Conservation (phyloP, 768 basidiomycete species). For the Lentinula sp. region DNA sequence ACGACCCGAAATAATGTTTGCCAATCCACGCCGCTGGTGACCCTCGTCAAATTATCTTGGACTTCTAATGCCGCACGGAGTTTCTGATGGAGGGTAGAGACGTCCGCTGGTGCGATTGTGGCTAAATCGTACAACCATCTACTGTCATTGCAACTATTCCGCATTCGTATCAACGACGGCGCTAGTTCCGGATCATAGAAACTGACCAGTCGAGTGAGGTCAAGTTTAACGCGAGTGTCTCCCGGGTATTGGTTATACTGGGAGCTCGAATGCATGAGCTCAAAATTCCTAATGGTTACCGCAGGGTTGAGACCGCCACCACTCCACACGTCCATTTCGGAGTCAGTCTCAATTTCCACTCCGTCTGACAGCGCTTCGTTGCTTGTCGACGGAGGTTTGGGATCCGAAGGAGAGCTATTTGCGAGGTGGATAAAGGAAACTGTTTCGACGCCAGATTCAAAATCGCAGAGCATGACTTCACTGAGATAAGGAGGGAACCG, state of each 20-base stretch:
- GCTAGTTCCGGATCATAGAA: not conserved
- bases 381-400: not conserved
- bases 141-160: conserved; percentile 25
- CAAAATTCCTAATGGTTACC: not conserved
- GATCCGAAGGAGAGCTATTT: not conserved
- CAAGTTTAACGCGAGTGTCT: conserved; percentile 21
- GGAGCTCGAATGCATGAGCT: not conserved
- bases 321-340: not conserved
- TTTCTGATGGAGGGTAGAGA: conserved; percentile 8
- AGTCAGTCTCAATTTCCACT: not conserved
- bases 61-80: not conserved
- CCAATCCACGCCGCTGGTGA: conserved; percentile 37
- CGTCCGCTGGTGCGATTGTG: not conserved
- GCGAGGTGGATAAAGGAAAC: conserved; percentile 33
- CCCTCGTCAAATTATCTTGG: conserved; percentile 9
- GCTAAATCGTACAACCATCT: not conserved
- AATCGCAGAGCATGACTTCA: conserved; percentile 45
- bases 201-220: not conserved
- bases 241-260: conserved; percentile 14
- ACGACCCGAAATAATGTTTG: conserved; percentile 27
- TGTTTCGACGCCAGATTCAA: conserved; percentile 30
- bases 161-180: not conserved
- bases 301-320: conserved; percentile 1
- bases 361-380: not conserved
- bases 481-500: conserved; percentile 14